These are phyloP conservation scores for Tetrahymena elliotti DNA, from an alignment of 73 alveolate genomes.

Conservation along the genomic window DNA sequence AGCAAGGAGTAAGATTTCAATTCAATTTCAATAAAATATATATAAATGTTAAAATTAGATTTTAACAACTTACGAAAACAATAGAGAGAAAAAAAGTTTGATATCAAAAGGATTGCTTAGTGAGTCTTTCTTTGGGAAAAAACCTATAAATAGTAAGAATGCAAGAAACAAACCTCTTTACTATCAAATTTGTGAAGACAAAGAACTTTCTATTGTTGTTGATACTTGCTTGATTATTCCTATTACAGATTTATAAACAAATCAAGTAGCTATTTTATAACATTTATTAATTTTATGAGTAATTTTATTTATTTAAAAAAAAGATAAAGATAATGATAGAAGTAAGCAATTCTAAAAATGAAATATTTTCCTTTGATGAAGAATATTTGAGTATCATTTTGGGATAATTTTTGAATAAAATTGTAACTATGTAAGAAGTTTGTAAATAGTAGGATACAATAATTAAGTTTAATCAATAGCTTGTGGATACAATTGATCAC, in stretches of 20 bases:
- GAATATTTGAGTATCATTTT: constrained; percentile 35
- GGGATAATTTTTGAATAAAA: constrained; percentile 1
- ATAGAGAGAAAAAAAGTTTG: not conserved
- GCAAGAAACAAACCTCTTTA: not conserved
- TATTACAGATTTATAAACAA: not conserved
- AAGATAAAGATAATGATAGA: constrained; percentile 18
- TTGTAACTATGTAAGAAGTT: not conserved
- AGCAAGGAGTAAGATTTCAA: not conserved
- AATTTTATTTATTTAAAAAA: not conserved
- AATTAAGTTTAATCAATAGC: constrained; percentile 9
- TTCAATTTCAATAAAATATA: not conserved
- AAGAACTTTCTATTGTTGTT: not conserved
- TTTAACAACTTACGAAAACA: not conserved
- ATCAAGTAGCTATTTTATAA: not conserved
- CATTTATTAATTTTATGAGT: not conserved
- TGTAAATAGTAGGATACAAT: constrained; percentile 11
- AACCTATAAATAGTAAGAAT: not conserved
- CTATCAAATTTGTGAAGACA: not conserved
- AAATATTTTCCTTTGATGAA: constrained; percentile 44
- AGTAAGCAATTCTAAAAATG: constrained; percentile 29
- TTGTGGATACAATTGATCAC: constrained; percentile 7
- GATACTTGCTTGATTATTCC: not conserved
- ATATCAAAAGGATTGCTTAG: not conserved
- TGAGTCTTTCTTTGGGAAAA: not conserved
- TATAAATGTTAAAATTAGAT: not conserved